A percentile compares a stretch with the other conserved stretches of the same genome.
phyloP scores from a whole-genome alignment of 129 eudicot species.

The Saussurea involucrata region DNA sequence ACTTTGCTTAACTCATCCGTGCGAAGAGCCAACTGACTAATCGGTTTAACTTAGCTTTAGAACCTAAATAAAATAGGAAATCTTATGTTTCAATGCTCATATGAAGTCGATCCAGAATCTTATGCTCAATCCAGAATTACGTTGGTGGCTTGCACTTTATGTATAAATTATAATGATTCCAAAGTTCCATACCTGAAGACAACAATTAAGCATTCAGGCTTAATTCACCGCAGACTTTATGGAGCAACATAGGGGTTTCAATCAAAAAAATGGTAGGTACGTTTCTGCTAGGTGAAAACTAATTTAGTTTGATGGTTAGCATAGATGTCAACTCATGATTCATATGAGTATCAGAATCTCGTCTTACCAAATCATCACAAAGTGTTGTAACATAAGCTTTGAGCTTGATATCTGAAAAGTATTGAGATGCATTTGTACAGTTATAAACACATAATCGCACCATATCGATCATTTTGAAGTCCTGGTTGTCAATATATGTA shows the following conservation, averaged over 20 bases:
- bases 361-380: neutral
- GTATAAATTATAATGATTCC: too few relatives aligned
- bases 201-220: neutral
- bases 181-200: neutral
- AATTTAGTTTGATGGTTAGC: neutral
- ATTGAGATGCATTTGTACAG: constrained; percentile 5
- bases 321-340: neutral
- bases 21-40: neutral
- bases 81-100: neutral
- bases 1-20: neutral
- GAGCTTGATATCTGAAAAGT: neutral
- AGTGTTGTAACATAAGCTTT: neutral
- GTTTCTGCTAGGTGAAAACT: neutral
- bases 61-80: neutral
- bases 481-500: neutral
- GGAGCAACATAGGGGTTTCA: neutral
- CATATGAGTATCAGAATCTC: neutral
- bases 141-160: too few relatives aligned
- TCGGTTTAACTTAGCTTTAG: neutral
- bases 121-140: neutral
- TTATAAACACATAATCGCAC: neutral
- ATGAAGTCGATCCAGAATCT: neutral
- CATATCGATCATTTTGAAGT: neutral
- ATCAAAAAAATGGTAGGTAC: neutral
- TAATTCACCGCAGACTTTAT: neutral